Conservation (phyloP, 2,329 filamentous ascomycete species). For the Neonectria coccinea region DNA sequence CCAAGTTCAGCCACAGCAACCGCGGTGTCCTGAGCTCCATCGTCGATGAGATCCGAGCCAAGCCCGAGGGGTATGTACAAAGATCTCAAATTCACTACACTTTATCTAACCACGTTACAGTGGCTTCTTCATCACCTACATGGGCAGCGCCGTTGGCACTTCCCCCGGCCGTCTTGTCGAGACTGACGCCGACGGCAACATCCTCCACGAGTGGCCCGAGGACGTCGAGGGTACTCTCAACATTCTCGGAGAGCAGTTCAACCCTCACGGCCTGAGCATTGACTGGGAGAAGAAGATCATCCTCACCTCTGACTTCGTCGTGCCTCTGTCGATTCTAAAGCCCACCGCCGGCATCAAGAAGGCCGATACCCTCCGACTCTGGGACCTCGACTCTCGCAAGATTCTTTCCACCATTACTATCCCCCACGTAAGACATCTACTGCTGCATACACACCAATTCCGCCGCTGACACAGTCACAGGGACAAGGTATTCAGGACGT, state of each 20-base stretch:
- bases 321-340: slow-evolving; percentile 71
- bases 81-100: not conserved
- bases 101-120: slow-evolving; percentile 32
- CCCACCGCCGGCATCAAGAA: slow-evolving; percentile 64
- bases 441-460: accelerated
- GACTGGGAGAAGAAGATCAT: slow-evolving; percentile 69
- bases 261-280: slow-evolving; percentile 69
- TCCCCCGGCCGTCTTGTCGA: slow-evolving; percentile 70
- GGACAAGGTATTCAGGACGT: slow-evolving; percentile 72
- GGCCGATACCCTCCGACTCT: slow-evolving; percentile 70
- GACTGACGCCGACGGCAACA: slow-evolving; percentile 69
- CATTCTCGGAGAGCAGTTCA: slow-evolving; percentile 70
- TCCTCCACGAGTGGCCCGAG: slow-evolving; percentile 72
- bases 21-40: slow-evolving; percentile 69
- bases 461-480: slow-evolving; percentile 35
- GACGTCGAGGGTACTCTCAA: slow-evolving; percentile 66
- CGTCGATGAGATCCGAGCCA: slow-evolving; percentile 71
- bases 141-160: slow-evolving; percentile 69
- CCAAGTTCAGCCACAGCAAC: slow-evolving; percentile 70
- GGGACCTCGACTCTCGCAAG: slow-evolving; percentile 63
- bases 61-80: slow-evolving; percentile 63
- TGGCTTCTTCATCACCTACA: slow-evolving; percentile 72
- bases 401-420: slow-evolving; percentile 72
- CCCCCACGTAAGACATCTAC: slow-evolving; percentile 57
- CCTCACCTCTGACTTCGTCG: slow-evolving; percentile 72